Base-by-base conservation (phyloP, 169 alveolate species). In the Plasmodium coatneyi region DNA sequence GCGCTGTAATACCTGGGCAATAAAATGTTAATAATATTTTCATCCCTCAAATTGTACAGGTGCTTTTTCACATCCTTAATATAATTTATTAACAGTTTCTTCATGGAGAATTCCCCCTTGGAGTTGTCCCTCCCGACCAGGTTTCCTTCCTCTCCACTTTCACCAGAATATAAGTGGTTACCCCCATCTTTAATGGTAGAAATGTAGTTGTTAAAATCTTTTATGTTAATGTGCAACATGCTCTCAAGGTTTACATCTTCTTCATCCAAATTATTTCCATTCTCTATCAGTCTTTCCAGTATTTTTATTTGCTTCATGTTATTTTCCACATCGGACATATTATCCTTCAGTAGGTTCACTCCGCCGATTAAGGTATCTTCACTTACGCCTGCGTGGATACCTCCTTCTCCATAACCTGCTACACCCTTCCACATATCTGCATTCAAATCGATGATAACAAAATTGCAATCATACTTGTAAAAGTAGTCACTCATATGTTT, bases 1-100 rank as follows among this genome's bases (percentile, higher is more conserved):
- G 56, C 41, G 70, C 93, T 87, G 54, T 87, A 87, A 28, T 87
- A 87, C 71, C 93, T 87, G n/a, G 93, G 93, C 28, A 87, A 87
- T 39, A 87, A 56, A 19, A 87, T 36, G 71, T 87, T 87, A 34
- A 87, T 41, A 10, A 87, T 56, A 78, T 71, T 87, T 30, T 87
- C 93, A 87, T 87, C 80, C 81, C 60, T 76, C 70, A 87, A 36
- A 87, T 87, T 87, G 80, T 87, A 87, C 46, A 87, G 32, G 39
- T 87, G 76, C 39, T 46, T 87, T 22, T 87, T 87, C 10, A 87
- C 93, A 87, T 87, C 93, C 36, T 87, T 78, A 12, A 87, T 54
- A 49, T 87, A 87, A 60, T 87, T 87, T 9, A 87, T 52, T 36
- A 87, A 28, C 14, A 79, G 16, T 6, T 78, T 87, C 34, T 76